A percentile compares a stretch with the other conserved stretches of the same genome.
Conservation (phyloP, 2,329 filamentous ascomycete species). For the Colletotrichum limetticola region DNA sequence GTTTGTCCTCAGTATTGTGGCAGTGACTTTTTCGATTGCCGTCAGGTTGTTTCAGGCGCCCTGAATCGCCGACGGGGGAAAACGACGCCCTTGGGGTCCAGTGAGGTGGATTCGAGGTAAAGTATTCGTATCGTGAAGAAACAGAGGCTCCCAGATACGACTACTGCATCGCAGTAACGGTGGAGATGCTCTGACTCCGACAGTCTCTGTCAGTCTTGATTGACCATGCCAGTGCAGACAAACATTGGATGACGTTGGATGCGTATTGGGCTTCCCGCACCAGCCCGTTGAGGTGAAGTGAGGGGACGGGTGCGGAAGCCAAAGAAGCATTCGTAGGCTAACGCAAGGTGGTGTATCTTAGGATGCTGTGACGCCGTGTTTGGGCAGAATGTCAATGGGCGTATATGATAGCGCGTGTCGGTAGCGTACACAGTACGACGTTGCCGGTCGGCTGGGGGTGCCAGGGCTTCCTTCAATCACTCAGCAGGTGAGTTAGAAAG, state of each 20-base stretch:
- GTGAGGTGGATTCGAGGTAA: neutral
- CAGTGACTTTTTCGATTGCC: conserved; percentile 16
- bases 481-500: neutral
- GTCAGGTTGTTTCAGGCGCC: conserved; percentile 20
- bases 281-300: neutral
- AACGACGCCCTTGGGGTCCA: neutral
- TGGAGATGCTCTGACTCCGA: conserved; percentile 8
- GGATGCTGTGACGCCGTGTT: neutral
- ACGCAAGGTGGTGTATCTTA: neutral
- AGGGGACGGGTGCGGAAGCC: neutral
- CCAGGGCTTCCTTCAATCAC: neutral
- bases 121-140: no score
- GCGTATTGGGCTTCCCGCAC: neutral
- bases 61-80: conserved; percentile 13
- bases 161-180: neutral
- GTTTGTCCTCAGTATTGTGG: neutral
- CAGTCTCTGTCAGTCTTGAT: conserved; percentile 8
- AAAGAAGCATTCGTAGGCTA: neutral
- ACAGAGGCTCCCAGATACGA: neutral
- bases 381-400: neutral
- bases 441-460: neutral
- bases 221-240: neutral
- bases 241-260: neutral
- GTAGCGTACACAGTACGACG: no score
- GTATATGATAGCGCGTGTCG: neutral